Conservation (phyloP, 768 basidiomycete species). For the Crassisporium funariophilum region DNA sequence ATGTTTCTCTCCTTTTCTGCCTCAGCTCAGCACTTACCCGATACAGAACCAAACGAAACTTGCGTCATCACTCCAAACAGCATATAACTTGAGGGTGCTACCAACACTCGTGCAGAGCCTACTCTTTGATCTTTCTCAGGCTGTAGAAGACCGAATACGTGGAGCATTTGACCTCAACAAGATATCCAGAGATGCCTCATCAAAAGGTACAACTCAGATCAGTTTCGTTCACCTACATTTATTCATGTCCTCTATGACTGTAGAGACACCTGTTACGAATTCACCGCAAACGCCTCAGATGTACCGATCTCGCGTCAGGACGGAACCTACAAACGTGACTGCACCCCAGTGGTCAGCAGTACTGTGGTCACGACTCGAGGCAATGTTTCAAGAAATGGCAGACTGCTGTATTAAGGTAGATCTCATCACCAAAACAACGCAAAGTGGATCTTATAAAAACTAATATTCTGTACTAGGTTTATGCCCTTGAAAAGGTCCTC, state of each 20-base stretch:
- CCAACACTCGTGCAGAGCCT: constrained; percentile 82
- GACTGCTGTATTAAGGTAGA: constrained; percentile 86
- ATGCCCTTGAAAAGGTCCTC: constrained; percentile 93
- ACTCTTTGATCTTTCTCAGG: constrained; percentile 76
- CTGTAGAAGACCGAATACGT: constrained; percentile 80
- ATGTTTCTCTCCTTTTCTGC: constrained; percentile 4
- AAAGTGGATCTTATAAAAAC: not conserved
- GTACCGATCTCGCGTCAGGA: constrained; percentile 86
- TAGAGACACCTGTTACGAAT: constrained; percentile 20
- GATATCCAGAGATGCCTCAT: constrained; percentile 82
- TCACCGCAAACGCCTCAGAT: constrained; percentile 43
- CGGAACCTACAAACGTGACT: constrained; percentile 87
- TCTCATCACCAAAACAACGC: not conserved
- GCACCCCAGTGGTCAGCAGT: constrained; percentile 84
- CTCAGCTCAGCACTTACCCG: not conserved
- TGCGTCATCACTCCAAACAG: constrained; percentile 93
- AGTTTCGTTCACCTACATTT: constrained; percentile 12
- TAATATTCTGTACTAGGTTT: constrained; percentile 76
- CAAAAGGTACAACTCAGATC: constrained; percentile 58
- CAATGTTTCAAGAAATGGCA: constrained; percentile 85
- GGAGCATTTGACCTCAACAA: constrained; percentile 84
- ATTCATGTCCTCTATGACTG: constrained; percentile 3
- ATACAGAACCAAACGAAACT: constrained; percentile 85
- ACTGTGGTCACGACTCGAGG: constrained; percentile 81
- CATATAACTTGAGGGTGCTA: constrained; percentile 86